Evolutionary conservation across 1,284 basidiomycete species (phyloP).

Genomic region (Naganishia liquefaciens): DNA sequence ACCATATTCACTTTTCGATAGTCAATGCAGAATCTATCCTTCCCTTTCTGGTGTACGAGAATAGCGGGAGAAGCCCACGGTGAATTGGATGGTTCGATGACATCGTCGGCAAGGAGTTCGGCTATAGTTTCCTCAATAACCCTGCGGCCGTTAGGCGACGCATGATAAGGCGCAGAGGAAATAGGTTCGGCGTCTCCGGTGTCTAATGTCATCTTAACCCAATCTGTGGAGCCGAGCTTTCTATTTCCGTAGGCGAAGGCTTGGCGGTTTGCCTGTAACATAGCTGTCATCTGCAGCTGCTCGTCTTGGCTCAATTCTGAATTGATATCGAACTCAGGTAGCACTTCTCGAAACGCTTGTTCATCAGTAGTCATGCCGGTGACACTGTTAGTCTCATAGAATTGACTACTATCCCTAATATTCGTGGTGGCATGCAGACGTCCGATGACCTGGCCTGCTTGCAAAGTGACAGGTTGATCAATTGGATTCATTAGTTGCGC

Average conservation of each 20-base stretch:
- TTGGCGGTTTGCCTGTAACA: conserved; percentile 3
- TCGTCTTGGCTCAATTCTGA: neutral
- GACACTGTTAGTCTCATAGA: neutral
- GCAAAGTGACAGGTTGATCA: neutral
- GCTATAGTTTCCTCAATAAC: conserved; percentile 53
- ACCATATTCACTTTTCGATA: conserved; percentile 50
- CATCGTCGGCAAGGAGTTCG: conserved; percentile 44
- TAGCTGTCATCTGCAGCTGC: neutral
- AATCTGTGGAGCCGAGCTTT: conserved; percentile 21
- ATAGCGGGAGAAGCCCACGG: conserved; percentile 51
- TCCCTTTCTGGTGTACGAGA: conserved; percentile 48
- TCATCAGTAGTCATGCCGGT: neutral
- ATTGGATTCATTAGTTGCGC: neutral
- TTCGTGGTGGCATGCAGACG: neutral
- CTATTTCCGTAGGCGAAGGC: conserved; percentile 15
- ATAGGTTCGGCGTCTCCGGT: conserved; percentile 38
- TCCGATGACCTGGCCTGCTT: neutral
- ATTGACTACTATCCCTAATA: neutral
- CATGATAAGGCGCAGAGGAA: conserved; percentile 40
- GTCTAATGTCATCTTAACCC: conserved; percentile 22
- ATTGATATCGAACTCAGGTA: conserved; percentile 14
- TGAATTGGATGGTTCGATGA: conserved; percentile 50
- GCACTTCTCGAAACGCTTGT: neutral
- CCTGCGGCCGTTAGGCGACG: conserved; percentile 47
- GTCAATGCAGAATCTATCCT: conserved; percentile 47